Percentiles rank a stretch among this genome's conserved stretches.
Conservation (phyloP, 2,329 filamentous ascomycete species). For the Aspergillus alliaceus region DNA sequence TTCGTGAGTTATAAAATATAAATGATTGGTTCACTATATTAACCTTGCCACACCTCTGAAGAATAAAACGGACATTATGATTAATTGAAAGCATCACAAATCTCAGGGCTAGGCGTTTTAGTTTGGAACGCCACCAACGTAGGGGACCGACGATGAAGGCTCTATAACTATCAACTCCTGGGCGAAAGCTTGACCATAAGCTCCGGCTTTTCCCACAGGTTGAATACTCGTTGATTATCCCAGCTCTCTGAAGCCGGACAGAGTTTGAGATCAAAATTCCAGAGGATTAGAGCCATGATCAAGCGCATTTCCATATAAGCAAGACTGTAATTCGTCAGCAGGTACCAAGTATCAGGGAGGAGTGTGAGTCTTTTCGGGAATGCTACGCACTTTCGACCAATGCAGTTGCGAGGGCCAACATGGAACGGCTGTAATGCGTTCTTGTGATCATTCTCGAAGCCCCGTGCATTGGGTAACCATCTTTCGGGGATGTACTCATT, state of each 20-base stretch:
- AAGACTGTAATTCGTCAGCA: conserved; percentile 31
- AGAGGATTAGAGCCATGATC: conserved; percentile 48
- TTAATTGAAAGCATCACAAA: no score
- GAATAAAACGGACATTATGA: no score
- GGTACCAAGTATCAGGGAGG: neutral
- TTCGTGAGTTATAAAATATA: no score
- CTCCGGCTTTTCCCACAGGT: conserved; percentile 40
- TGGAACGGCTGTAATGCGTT: conserved; percentile 35
- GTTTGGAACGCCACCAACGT: neutral
- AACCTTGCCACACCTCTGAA: no score
- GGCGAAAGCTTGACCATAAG: conserved; percentile 11
- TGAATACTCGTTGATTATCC: conserved; percentile 35
- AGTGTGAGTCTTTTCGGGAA: neutral
- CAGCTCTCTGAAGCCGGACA: conserved; percentile 22
- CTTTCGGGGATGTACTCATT: conserved; percentile 33
- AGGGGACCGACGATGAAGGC: neutral
- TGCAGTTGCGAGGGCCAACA: conserved; percentile 36
- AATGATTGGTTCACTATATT: neutral
- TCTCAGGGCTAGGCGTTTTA: no score
- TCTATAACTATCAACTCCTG: neutral
- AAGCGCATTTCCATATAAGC: conserved; percentile 52
- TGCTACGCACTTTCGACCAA: conserved; percentile 30
- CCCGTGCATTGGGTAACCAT: conserved; percentile 26
- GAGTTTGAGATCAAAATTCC: conserved; percentile 49
- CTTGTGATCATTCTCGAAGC: conserved; percentile 22